Percentiles rank a stretch among this genome's conserved stretches.
Conservation (phyloP, 257 asterid genomes). For the Prunella vulgaris region DNA sequence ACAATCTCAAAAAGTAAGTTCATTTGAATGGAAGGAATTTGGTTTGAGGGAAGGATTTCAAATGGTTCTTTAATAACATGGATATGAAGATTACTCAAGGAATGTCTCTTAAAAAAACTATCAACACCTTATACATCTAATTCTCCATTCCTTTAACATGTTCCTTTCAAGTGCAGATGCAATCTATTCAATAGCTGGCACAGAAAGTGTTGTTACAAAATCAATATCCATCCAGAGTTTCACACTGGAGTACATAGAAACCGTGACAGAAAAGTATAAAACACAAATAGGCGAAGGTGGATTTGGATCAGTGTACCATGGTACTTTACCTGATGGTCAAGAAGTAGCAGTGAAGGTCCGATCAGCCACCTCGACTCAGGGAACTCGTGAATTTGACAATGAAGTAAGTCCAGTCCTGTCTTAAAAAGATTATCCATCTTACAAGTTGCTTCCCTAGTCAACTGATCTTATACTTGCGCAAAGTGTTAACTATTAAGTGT, state of each 20-base stretch:
- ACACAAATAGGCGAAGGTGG: conserved; percentile 91
- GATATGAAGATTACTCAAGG: background rate
- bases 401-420: conserved; percentile 45
- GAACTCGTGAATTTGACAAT: conserved; percentile 80
- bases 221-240: conserved; percentile 51
- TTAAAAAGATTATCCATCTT: too few species aligned
- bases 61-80: too few species aligned
- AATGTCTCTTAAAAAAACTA: background rate
- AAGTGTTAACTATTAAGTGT: too few species aligned
- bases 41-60: background rate
- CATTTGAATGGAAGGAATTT: background rate
- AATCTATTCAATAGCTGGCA: conserved; percentile 59
- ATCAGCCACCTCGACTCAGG: conserved; percentile 86
- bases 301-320: conserved; percentile 78
- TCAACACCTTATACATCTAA: too few species aligned
- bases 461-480: too few species aligned
- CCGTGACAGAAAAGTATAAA: conserved; percentile 63
- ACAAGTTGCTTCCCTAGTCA: too few species aligned
- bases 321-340: conserved; percentile 70
- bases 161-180: conserved; percentile 60
- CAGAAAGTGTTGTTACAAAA: conserved; percentile 39
- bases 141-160: background rate
- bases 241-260: conserved; percentile 54
- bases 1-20: conserved; percentile 66
- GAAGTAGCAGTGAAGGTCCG: conserved; percentile 94